A percentile compares a stretch with the other conserved stretches of the same genome.
Conservation (phyloP, 2,329 filamentous ascomycete genomes). For the Penicillium sp. region DNA sequence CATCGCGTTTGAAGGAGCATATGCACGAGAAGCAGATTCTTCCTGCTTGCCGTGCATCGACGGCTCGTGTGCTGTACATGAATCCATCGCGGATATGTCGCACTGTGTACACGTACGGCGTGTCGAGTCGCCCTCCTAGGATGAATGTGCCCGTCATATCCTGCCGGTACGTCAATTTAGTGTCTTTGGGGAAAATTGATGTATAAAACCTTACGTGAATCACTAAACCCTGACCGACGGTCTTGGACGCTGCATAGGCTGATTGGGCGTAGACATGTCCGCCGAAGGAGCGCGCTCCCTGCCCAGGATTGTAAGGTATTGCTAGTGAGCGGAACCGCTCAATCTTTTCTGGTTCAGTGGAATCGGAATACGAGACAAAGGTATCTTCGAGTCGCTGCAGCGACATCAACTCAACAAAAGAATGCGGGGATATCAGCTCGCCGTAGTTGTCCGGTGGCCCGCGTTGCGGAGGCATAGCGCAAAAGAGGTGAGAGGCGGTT, state of each 20-base stretch:
- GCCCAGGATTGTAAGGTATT: constrained; percentile 45
- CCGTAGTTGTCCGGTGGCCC: constrained; percentile 5
- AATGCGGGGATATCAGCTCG: constrained; percentile 17
- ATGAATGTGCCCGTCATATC: constrained; percentile 56
- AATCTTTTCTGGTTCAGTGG: constrained; percentile 27
- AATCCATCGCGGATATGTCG: constrained; percentile 52
- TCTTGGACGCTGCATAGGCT: constrained; percentile 57
- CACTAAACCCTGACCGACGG: constrained; percentile 51
- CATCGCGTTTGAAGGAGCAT: constrained; percentile 53
- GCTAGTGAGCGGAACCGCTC: constrained; percentile 33
- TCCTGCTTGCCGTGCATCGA: constrained; percentile 52
- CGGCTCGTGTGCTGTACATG: constrained; percentile 53
- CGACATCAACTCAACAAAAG: constrained; percentile 36
- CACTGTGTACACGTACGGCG: constrained; percentile 54
- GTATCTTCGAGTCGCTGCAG: constrained; percentile 29
- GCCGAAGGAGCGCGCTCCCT: constrained; percentile 50
- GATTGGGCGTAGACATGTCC: constrained; percentile 60
- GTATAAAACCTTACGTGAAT: constrained; percentile 49
- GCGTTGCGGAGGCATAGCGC: constrained; percentile 19
- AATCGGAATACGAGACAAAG: constrained; percentile 5
- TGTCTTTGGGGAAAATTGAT: not conserved
- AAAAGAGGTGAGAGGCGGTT: not conserved
- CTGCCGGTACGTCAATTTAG: constrained; percentile 29
- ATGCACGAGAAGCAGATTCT: constrained; percentile 55
- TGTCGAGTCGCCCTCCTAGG: constrained; percentile 46